Evolutionary conservation across 345 rosid species (phyloP).

Genomic region (Iberis pinnata): DNA sequence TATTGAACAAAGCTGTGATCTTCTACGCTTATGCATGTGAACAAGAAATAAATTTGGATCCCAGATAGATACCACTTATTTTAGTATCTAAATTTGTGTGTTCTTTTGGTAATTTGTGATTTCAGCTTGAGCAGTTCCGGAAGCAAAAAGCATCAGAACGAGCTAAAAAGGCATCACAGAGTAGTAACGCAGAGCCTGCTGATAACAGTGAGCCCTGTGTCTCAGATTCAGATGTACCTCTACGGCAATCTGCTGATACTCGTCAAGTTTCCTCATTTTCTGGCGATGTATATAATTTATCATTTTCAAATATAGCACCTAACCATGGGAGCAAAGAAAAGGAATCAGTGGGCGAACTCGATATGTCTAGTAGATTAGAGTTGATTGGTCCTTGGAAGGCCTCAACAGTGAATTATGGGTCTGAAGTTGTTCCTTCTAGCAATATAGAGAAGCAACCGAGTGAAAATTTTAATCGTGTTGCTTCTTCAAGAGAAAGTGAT

Average conservation of each 20-base stretch:
- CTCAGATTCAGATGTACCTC: constrained; percentile 44
- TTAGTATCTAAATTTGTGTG: neutral
- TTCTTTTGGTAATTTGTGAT: neutral
- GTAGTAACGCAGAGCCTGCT: constrained; percentile 21
- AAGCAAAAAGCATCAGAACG: constrained; percentile 88
- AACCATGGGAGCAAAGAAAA: constrained; percentile 30
- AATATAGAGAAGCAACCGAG: constrained; percentile 29
- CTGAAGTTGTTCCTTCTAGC: constrained; percentile 17
- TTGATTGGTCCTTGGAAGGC: constrained; percentile 32
- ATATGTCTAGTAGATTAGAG: constrained; percentile 30
- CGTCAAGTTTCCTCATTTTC: constrained; percentile 28
- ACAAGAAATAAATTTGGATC: no score
- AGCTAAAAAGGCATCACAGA: constrained; percentile 51
- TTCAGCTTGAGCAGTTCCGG: constrained; percentile 91
- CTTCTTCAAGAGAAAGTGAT: constrained; percentile 34
- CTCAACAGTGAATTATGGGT: constrained; percentile 23
- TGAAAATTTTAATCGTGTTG: constrained; percentile 24
- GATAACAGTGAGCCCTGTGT: constrained; percentile 30
- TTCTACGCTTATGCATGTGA: no score
- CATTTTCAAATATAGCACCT: constrained; percentile 23
- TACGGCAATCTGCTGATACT: constrained; percentile 22
- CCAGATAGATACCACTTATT: no score
- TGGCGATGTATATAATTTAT: constrained; percentile 31
- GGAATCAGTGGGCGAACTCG: constrained; percentile 29
- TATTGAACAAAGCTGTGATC: no score